These are phyloP conservation scores for Dipteronia dyeriana DNA, from an alignment of 345 rosid genomes.

Conservation along the genomic window DNA sequence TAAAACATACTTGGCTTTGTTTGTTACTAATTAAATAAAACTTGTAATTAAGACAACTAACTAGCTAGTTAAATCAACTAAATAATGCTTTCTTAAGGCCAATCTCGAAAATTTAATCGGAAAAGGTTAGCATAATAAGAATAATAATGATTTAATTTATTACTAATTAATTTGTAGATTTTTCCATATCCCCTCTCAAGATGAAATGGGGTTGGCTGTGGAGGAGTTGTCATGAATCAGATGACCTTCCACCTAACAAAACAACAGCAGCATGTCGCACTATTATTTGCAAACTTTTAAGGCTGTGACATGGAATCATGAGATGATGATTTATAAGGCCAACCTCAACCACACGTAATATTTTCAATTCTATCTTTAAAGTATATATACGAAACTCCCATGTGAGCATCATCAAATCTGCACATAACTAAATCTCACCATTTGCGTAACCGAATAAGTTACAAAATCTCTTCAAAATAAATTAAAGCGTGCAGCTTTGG, in stretches of 20 bases:
- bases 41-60: too few relatives aligned
- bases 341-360: neutral
- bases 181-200: too few relatives aligned
- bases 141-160: too few relatives aligned
- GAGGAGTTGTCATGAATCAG: neutral
- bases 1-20: too few relatives aligned
- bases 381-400: neutral
- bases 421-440: neutral
- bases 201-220: neutral
- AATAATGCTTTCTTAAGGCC: too few relatives aligned
- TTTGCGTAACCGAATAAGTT: neutral
- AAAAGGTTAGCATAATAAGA: too few relatives aligned
- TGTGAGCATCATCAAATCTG: too few relatives aligned
- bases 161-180: too few relatives aligned
- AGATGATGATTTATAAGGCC: neutral
- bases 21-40: too few relatives aligned
- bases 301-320: neutral
- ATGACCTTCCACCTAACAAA: neutral
- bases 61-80: neutral
- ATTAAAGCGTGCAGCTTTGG: constrained; percentile 20
- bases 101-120: too few relatives aligned
- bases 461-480: neutral
- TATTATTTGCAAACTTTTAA: neutral
- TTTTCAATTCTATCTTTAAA: neutral
- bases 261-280: neutral